These are phyloP conservation scores for Tetracladium marchalianum DNA, from an alignment of 495 filamentous ascomycete species.

Conservation along the genomic window DNA sequence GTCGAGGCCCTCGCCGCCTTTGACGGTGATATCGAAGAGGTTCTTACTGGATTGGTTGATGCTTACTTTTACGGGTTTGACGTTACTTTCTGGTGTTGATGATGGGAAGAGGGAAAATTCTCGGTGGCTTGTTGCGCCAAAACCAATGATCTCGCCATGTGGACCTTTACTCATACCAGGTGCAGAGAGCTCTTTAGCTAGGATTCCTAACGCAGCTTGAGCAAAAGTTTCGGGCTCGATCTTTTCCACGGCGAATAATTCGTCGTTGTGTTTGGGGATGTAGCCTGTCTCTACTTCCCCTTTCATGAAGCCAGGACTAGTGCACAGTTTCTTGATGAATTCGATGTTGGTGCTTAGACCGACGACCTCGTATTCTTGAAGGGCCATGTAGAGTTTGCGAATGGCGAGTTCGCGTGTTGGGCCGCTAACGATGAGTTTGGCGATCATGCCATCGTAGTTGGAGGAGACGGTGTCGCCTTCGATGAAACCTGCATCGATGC, in stretches of 20 bases:
- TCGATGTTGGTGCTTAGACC: slow-evolving; percentile 94
- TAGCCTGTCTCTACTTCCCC: slow-evolving; percentile 94
- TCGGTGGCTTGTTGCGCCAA: slow-evolving; percentile 33
- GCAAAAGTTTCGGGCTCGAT: slow-evolving; percentile 59
- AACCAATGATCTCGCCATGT: slow-evolving; percentile 44
- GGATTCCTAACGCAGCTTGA: slow-evolving; percentile 72
- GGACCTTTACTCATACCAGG: slow-evolving; percentile 18
- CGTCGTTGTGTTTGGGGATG: slow-evolving; percentile 75
- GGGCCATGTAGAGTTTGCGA: slow-evolving; percentile 67
- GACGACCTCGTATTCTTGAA: slow-evolving; percentile 87
- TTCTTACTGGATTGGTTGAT: slow-evolving; percentile 52
- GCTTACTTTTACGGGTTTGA: slow-evolving; percentile 41
- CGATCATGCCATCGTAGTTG: slow-evolving; percentile 98
- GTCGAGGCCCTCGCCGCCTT: slow-evolving; percentile 27
- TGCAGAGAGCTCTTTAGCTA: slow-evolving; percentile 30
- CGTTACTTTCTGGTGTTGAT: slow-evolving; percentile 29
- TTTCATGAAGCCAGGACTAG: slow-evolving; percentile 68
- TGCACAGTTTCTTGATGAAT: slow-evolving; percentile 80
- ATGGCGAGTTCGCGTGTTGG: slow-evolving; percentile 70
- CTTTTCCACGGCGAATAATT: slow-evolving; percentile 49
- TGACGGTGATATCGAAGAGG: slow-evolving; percentile 55
- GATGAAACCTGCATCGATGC: slow-evolving; percentile 89
- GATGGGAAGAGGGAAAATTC: slow-evolving; percentile 41
- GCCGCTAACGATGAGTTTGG: slow-evolving; percentile 91
- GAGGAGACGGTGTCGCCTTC: slow-evolving; percentile 86